Base-by-base conservation (phyloP, 2,329 filamentous ascomycete genomes). In the Fusarium phyllophilum region DNA sequence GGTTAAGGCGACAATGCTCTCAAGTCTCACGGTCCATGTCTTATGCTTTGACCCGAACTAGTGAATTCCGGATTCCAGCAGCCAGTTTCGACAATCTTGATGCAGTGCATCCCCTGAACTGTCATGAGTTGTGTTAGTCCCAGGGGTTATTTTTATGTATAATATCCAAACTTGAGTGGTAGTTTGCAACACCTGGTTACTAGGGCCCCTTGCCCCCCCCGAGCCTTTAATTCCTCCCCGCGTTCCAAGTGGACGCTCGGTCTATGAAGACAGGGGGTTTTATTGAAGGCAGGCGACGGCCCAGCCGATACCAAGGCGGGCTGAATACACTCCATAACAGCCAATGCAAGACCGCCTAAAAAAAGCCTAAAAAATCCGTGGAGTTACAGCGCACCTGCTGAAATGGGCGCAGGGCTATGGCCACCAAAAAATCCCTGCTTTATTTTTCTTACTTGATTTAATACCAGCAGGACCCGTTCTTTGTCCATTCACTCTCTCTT, bases 131-230 rank as follows among this genome's bases (percentile, higher is more conserved):
- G 44, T 57, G 45, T 41, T 69, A 60, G 48, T 42, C 58, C 67
- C 62, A 75, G 73, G 72, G 72, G 73, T 59, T 75, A 64, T 62
- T 70, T 61, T 73, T 70, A 75, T 65, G 72, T 63, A 69, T 72
- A 36, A 63, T 31, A 57, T 46, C 57, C 31, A 59, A 46, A 48
- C 39, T 48, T 68, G 52, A 55, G 54, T 67, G 66, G 72, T 29
- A 46, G 58, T 48, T 49, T 61, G 52, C 44, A 56, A 54, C 71
- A 64, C 58, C 66, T 55, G 42, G 62, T 45, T 41, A 45, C 63
- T 58, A 74, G 56, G 41, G 18, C 14, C 44, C 58, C 59, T 26
- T 26, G 26, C 5, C 26, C 26, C 26, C 26, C 26, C 51, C 18
- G 31, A 70, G 59, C 67, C 62, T 72, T 68, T 74, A 66, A 74